phyloP scores from a whole-genome alignment of 2,329 filamentous ascomycete genomes.

The Cercospora nicotianae region DNA sequence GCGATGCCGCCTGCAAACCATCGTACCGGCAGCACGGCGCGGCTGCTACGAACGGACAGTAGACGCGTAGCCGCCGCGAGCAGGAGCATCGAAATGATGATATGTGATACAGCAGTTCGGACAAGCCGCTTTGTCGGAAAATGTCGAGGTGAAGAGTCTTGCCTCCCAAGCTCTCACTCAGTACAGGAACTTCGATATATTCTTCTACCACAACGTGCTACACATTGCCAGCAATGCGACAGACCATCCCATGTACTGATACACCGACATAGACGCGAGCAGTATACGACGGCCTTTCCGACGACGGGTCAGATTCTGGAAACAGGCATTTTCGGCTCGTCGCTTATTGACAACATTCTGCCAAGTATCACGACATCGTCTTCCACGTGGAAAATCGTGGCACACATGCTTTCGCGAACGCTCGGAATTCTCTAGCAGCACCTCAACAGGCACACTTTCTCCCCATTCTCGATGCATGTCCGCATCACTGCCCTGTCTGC shows the following conservation, averaged over 20 bases:
- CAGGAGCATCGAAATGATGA: background rate
- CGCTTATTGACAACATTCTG: conserved; percentile 10
- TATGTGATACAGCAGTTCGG: background rate
- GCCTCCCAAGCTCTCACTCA: background rate
- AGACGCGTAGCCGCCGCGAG: background rate
- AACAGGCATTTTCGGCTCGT: conserved; percentile 6
- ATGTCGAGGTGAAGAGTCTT: background rate
- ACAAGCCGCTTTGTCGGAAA: background rate
- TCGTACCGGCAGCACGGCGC: background rate
- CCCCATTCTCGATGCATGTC: background rate
- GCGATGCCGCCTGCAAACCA: background rate
- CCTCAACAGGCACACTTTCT: background rate
- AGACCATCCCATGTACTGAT: background rate
- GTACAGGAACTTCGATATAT: too few relatives aligned
- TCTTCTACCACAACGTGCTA: background rate
- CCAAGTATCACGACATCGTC: conserved; percentile 19
- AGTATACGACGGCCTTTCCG: background rate
- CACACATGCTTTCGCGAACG: background rate
- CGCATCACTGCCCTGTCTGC: background rate
- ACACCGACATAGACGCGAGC: background rate
- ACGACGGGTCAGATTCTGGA: background rate
- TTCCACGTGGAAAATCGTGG: conserved; percentile 3
- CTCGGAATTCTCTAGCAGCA: background rate
- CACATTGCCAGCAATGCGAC: background rate
- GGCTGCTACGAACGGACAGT: background rate